Conservation (phyloP, 495 filamentous ascomycete genomes). For the Parmelia sp. region DNA sequence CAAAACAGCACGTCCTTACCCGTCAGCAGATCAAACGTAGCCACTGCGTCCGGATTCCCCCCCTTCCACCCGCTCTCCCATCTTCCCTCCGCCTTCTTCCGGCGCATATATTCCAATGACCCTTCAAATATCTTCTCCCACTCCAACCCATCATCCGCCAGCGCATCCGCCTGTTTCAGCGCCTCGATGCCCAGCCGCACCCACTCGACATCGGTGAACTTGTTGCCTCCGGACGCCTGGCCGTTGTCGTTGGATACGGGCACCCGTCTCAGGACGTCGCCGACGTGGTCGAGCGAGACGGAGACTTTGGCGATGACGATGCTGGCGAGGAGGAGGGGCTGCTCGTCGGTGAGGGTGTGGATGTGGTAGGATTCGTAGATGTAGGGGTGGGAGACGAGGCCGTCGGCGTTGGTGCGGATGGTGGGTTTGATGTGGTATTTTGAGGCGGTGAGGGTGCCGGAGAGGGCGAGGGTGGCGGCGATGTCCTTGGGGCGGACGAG, state of each 20-base stretch:
- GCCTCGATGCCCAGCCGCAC: background rate
- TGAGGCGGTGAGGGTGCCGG: background rate
- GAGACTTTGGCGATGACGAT: background rate
- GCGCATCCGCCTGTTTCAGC: background rate
- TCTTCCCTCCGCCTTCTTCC: background rate
- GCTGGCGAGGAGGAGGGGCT: background rate
- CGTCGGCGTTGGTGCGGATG: conserved; percentile 4
- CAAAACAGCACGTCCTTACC: background rate
- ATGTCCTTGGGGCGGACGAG: background rate
- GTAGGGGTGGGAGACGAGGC: background rate
- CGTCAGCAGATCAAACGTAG: background rate
- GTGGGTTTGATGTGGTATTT: conserved; percentile 3
- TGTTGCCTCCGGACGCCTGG: background rate
- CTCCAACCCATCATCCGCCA: background rate
- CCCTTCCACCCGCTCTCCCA: background rate
- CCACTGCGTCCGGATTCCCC: background rate
- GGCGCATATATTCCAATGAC: background rate
- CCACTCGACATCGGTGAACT: background rate
- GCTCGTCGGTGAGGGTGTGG: background rate
- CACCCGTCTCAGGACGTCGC: background rate
- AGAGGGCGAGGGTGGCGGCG: background rate
- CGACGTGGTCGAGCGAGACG: background rate
- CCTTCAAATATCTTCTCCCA: background rate
- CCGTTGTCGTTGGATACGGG: background rate
- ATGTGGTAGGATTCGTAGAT: background rate